Evolutionary conservation across 116 monocot genomes (phyloP).

Genomic region (Phalaenopsis hybrid): DNA sequence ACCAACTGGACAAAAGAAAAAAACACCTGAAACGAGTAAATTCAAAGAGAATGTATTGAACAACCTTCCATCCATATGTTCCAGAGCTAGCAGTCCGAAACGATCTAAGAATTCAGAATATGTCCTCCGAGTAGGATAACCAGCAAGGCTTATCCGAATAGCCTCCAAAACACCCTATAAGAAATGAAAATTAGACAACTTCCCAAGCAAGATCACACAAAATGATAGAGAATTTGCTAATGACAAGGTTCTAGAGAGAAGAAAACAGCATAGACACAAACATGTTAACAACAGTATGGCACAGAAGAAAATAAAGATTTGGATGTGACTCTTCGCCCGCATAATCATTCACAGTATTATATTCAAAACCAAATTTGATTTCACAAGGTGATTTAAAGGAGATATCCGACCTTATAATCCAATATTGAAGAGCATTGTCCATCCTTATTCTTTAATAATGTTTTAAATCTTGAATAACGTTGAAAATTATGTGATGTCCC

Average conservation of each 20-base stretch:
- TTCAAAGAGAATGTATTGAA: neutral
- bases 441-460: neutral
- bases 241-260: neutral
- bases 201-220: neutral
- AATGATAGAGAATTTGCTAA: neutral
- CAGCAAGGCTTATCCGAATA: constrained; percentile 95
- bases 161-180: constrained; percentile 91
- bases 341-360: neutral
- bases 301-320: too few species aligned
- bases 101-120: constrained; percentile 92
- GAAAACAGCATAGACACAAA: too few species aligned
- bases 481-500: too few species aligned
- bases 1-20: neutral
- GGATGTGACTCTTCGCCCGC: too few species aligned
- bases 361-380: neutral
- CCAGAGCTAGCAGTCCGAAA: constrained; percentile 70
- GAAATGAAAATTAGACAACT: neutral
- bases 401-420: neutral
- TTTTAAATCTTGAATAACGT: too few species aligned
- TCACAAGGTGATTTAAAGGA: neutral
- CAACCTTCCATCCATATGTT: constrained; percentile 68
- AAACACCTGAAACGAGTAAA: neutral
- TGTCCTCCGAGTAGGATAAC: constrained; percentile 87
- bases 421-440: neutral
- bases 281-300: too few species aligned